Percentiles rank a stretch among this genome's conserved stretches.
These are phyloP conservation scores for Striga asiatica DNA, from an alignment of 257 asterid genomes.

Conservation along the genomic window DNA sequence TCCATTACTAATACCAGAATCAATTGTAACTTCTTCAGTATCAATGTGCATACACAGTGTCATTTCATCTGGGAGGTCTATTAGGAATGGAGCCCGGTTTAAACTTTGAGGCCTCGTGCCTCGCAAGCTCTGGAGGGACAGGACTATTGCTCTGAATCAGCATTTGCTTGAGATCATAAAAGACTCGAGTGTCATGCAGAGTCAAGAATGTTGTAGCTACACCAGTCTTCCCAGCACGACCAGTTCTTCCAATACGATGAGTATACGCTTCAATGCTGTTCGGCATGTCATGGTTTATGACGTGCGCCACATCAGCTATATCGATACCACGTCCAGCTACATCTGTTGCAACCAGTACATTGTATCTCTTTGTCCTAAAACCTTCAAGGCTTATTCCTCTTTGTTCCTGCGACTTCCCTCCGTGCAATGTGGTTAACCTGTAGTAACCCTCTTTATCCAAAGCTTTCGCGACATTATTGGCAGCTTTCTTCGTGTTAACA, in stretches of 20 bases:
- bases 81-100: not conserved
- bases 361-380: not conserved
- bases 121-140: not conserved
- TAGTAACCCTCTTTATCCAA: constrained; percentile 1
- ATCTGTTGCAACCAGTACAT: not conserved
- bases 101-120: not conserved
- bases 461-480: not conserved
- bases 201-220: not conserved
- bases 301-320: not conserved
- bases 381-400: not conserved
- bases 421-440: not conserved
- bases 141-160: not conserved
- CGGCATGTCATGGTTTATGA: not conserved
- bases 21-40: not conserved
- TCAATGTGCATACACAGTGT: not conserved
- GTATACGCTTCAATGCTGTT: not conserved
- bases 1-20: not conserved
- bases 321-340: not conserved
- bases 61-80: not conserved
- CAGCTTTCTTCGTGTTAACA: not conserved
- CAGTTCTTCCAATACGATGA: not conserved
- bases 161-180: not conserved
- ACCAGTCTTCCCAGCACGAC: not conserved
- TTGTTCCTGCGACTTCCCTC: not conserved
- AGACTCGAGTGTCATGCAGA: not conserved